Evolutionary conservation across 2,329 filamentous ascomycete species (phyloP), one percentile per base, ranked within the genome.

Genomic region (Tetracladium maxilliforme): DNA sequence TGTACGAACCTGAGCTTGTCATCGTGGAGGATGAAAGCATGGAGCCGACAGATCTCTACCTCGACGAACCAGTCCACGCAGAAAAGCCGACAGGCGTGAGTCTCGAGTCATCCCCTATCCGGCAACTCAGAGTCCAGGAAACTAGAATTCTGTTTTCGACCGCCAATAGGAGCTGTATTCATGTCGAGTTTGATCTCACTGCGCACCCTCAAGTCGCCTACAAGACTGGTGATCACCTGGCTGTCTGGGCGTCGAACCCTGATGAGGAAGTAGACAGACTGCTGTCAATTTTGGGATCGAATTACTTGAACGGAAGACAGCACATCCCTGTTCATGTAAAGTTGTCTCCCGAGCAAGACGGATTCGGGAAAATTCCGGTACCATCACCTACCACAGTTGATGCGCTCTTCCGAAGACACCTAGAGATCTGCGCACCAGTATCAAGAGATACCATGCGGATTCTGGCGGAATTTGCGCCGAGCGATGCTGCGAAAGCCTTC

Each of bases 391-490:
- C 49, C 1, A 52, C 52, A 0, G 34, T 49, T 5, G 34, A 48
- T 2, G 47, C 48, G 0, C 43, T 56, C 4, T 50, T 63, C 32
- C 41, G 46, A 5, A 45, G 59, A 31, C 55, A 62, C 27, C 48
- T 64, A 3, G 59, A 64, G 27, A 54, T 61, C 31, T 45, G 52
- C 30, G 51, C 41, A 2, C 47, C 50, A 2, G 41, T 58, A 4
- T 43, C 52, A 3, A 41, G 54, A 24, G 52, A 57, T 22, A 46
- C 42, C 5, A 36, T 55, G 7, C 30, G 43, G 4, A 34, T 44
- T 3, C 35, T 59, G 3, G 41, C 47, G 2, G 43, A 49, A 14
- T 59, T 57, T 32, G 49, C 54, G 6, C 51, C 54, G 2, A 43
- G 40, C 0, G 20, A 33, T 2, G 30, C 37, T 5, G 42, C 48